Conservation (phyloP, 257 asterid species). For the Ophiorrhiza pumila region DNA sequence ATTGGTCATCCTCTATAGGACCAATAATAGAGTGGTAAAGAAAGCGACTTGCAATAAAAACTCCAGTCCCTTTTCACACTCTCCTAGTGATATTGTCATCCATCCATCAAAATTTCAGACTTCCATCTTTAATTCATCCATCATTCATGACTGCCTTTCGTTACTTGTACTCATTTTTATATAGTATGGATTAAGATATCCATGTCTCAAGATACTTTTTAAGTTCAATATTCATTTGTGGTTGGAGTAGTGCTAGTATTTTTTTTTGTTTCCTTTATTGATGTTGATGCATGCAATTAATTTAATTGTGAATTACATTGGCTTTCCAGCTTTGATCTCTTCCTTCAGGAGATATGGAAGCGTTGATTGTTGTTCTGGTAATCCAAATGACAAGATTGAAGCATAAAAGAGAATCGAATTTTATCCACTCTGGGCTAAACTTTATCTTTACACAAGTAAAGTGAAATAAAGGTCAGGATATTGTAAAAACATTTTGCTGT, state of each 20-base stretch:
- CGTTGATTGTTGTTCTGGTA: not conserved
- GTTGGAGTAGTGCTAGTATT: no score
- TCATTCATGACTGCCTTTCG: not conserved
- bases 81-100: constrained; percentile 1
- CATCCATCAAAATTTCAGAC: not conserved
- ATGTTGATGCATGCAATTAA: not conserved
- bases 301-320: no score
- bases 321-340: not conserved
- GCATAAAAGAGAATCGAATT: not conserved
- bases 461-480: not conserved
- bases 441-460: not conserved
- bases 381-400: not conserved
- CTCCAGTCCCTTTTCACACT: not conserved
- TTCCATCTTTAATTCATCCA: not conserved
- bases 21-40: constrained; percentile 3
- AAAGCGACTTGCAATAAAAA: constrained; percentile 19
- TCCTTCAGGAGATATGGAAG: not conserved
- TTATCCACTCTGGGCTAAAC: not conserved
- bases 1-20: not conserved
- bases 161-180: not conserved
- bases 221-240: not conserved
- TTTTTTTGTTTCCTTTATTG: not conserved
- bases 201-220: not conserved
- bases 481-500: not conserved
- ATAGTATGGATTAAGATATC: not conserved